Percentiles rank a stretch among this genome's conserved stretches.
Evolutionary conservation across 108 stramenopile species (phyloP).

Genomic region (Epithemia pelagica): DNA sequence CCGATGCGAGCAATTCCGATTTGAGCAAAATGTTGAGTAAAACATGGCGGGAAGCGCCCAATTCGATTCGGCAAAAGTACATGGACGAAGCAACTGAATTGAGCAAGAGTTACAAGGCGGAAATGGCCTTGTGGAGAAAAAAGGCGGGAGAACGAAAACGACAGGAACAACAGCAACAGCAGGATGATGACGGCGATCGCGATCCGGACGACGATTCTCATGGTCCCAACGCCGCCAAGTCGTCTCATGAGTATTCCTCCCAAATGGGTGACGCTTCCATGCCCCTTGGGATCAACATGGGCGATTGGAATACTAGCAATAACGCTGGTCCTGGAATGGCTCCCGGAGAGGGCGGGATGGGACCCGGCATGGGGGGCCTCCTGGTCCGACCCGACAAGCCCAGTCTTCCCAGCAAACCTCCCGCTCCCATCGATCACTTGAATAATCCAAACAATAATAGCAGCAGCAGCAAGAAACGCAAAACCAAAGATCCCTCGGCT

Average conservation of each 20-base stretch:
- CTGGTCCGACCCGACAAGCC: not conserved
- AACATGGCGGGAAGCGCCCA: conserved; percentile 21
- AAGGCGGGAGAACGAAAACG: conserved; percentile 8
- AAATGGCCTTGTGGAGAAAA: conserved; percentile 24
- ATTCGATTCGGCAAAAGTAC: conserved; percentile 16
- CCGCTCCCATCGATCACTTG: not conserved
- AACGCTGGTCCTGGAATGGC: not conserved
- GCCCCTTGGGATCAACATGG: not conserved
- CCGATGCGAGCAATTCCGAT: conserved; percentile 24
- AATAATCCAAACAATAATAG: not conserved
- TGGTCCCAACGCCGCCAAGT: too few relatives aligned
- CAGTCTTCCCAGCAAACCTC: not conserved
- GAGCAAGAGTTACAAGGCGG: conserved; percentile 27
- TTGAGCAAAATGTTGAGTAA: conserved; percentile 22
- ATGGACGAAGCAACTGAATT: conserved; percentile 27
- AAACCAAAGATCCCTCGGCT: conserved; percentile 40
- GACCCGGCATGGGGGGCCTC: not conserved
- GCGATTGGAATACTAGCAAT: not conserved
- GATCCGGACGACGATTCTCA: not conserved
- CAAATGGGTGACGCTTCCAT: not conserved
- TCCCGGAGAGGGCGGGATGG: not conserved
- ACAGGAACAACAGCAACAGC: not conserved
- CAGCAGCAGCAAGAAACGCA: conserved; percentile 14
- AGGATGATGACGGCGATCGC: conserved; percentile 4
- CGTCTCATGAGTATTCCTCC: not conserved